Evolutionary conservation across 345 rosid genomes (phyloP).

Genomic region (Syzygium aromaticum): DNA sequence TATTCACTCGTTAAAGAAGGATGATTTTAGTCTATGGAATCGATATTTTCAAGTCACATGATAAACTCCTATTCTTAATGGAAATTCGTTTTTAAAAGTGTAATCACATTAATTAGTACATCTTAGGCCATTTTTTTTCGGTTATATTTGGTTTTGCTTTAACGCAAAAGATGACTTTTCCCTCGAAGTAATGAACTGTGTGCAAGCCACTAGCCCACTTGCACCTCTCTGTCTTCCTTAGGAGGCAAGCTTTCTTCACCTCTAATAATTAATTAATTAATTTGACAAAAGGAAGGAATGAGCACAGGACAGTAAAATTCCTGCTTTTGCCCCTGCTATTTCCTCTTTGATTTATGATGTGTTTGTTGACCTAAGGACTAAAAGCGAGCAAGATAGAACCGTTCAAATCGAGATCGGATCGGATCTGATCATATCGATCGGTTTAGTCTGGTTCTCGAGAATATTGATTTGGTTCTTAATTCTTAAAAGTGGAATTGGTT

Average conservation of each 20-base stretch:
- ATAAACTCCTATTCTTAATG: background rate
- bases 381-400: no score
- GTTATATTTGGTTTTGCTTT: background rate
- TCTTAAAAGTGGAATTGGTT: no score
- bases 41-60: background rate
- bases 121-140: background rate
- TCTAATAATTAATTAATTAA: background rate
- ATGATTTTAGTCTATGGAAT: background rate
- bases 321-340: background rate
- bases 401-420: no score
- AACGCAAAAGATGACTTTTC: background rate
- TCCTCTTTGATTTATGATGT: background rate
- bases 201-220: background rate
- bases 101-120: background rate
- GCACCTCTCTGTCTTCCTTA: background rate
- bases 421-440: no score
- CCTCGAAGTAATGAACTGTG: background rate
- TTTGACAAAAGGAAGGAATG: background rate
- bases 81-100: background rate
- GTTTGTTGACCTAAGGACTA: background rate
- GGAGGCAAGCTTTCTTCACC: background rate
- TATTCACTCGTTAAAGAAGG: background rate
- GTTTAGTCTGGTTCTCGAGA: no score
- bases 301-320: background rate
- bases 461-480: rapidly evolving